These are phyloP conservation scores for Cryptosporidium meleagridis DNA, from an alignment of 169 alveolate genomes.

Conservation along the genomic window DNA sequence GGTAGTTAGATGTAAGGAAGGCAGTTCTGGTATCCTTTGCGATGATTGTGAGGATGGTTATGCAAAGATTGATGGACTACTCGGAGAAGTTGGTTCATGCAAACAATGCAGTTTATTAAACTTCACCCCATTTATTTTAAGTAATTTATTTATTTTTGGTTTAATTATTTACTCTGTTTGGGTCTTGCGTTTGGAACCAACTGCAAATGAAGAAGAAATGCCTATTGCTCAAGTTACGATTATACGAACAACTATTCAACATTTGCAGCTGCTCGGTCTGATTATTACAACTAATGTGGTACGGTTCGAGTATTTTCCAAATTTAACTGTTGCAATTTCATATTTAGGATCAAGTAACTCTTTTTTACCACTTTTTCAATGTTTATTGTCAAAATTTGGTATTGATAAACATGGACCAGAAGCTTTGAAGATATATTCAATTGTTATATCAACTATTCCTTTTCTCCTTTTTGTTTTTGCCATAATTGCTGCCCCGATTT, in stretches of 20 bases:
- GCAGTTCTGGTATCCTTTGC: slow-evolving; percentile 62
- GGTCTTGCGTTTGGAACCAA: slow-evolving; percentile 72
- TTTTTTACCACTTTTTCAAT: slow-evolving; percentile 33
- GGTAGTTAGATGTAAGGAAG: slow-evolving; percentile 51
- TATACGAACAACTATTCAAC: slow-evolving; percentile 30
- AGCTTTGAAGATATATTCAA: slow-evolving; percentile 28
- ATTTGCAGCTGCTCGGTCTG: slow-evolving; percentile 37
- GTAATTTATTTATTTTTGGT: slow-evolving; percentile 10
- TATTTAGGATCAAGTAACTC: slow-evolving; percentile 1
- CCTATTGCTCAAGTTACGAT: slow-evolving; percentile 54
- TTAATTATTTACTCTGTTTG: slow-evolving; percentile 55
- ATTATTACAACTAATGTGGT: slow-evolving; percentile 9
- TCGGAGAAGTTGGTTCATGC: not conserved
- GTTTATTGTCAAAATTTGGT: slow-evolving; percentile 1
- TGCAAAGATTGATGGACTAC: slow-evolving; percentile 15
- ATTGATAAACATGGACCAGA: not conserved
- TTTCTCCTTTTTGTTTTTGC: slow-evolving; percentile 19
- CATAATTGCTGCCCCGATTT: slow-evolving; percentile 38
- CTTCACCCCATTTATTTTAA: not conserved
- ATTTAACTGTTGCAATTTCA: slow-evolving; percentile 30
- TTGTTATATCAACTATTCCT: not conserved
- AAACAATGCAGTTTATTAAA: slow-evolving; percentile 38
- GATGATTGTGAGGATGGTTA: slow-evolving; percentile 54
- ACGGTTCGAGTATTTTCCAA: slow-evolving; percentile 22
- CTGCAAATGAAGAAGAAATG: slow-evolving; percentile 75